Percentiles rank a stretch among this genome's conserved stretches.
These are phyloP conservation scores for Cladosporium sp. DNA, from an alignment of 2,329 filamentous ascomycete species.

Conservation along the genomic window DNA sequence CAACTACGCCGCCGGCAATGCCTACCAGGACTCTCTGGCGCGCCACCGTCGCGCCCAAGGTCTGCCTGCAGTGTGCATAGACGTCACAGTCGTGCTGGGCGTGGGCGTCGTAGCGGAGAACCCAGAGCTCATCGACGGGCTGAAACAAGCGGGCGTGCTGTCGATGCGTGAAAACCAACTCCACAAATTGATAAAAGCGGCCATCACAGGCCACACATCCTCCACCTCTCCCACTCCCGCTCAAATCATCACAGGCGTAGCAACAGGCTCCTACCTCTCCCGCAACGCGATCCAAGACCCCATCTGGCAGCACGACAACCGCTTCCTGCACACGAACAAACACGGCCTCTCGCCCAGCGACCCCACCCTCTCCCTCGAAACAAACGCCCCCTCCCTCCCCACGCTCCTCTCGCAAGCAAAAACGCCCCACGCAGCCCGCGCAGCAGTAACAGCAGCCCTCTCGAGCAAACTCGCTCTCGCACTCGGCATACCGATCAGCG, in stretches of 20 bases:
- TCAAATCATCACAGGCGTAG: neutral
- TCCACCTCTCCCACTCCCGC: neutral
- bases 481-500: neutral
- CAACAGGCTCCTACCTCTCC: neutral
- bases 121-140: neutral
- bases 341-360: neutral
- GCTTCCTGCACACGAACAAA: neutral
- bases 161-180: neutral
- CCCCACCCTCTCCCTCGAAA: neutral
- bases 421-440: neutral
- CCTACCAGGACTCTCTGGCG: constrained; percentile 25
- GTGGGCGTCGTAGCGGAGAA: constrained; percentile 1
- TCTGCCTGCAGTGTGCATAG: constrained; percentile 23
- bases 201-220: neutral
- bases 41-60: constrained; percentile 23
- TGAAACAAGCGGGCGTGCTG: neutral
- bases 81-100: constrained; percentile 21
- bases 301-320: neutral
- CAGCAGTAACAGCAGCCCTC: neutral
- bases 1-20: constrained; percentile 22
- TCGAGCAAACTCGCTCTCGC: neutral
- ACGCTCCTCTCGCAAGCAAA: neutral
- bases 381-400: neutral
- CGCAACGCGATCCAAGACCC: neutral
- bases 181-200: neutral